These are phyloP conservation scores for Aspergillus neotritici DNA, from an alignment of 2,329 filamentous ascomycete genomes.

Conservation along the genomic window DNA sequence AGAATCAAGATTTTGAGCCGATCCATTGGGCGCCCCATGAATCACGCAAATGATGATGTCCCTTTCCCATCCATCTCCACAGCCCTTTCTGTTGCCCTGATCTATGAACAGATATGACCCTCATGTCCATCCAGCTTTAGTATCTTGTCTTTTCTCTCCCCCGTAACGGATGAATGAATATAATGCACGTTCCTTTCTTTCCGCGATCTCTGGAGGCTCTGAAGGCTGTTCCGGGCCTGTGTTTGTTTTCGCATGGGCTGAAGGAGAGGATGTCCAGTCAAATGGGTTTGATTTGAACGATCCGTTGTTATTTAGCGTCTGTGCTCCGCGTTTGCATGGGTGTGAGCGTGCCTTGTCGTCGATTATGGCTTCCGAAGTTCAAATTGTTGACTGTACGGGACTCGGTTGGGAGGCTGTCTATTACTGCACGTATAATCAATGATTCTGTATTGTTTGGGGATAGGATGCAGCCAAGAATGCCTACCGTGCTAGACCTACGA, in stretches of 20 bases:
- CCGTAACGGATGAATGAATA: too few relatives aligned
- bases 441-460: too few relatives aligned
- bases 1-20: slow-evolving; percentile 43
- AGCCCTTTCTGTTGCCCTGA: too few relatives aligned
- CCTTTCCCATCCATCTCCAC: background rate
- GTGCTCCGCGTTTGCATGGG: slow-evolving; percentile 16
- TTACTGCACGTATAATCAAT: background rate
- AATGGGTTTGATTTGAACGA: too few relatives aligned
- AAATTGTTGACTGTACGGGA: slow-evolving; percentile 2
- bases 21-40: slow-evolving; percentile 42
- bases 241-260: background rate
- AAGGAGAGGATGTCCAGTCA: too few relatives aligned
- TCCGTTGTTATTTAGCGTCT: slow-evolving; percentile 13
- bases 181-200: background rate
- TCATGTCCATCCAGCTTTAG: background rate
- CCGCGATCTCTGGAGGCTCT: background rate
- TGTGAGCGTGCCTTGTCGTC: slow-evolving; percentile 14
- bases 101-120: background rate
- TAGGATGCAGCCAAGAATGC: too few relatives aligned
- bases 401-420: slow-evolving; percentile 1
- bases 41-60: slow-evolving; percentile 22
- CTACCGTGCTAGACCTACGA: too few relatives aligned
- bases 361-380: background rate
- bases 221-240: background rate
- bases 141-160: too few relatives aligned